Conservation (phyloP, 106 monocot species). For the Dendrobium huoshanense region DNA sequence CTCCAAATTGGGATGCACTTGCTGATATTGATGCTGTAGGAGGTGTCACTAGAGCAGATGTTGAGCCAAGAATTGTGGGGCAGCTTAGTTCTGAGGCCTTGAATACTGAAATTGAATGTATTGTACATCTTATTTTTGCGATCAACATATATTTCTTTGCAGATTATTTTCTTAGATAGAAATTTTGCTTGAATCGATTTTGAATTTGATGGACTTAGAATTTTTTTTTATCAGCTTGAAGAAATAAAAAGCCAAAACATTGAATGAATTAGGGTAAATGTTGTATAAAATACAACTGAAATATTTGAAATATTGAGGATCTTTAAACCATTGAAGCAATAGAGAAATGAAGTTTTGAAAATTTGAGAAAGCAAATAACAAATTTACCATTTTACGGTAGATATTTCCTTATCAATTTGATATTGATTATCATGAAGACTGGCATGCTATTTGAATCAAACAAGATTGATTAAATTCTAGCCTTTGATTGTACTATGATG, state of each 20-base stretch:
- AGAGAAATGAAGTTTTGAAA: neutral
- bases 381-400: neutral
- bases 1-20: conserved; percentile 99
- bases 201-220: neutral
- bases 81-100: conserved; percentile 82
- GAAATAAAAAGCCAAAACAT: neutral
- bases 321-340: neutral
- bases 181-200: conserved; percentile 1
- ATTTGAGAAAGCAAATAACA: neutral
- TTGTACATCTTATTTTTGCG: neutral
- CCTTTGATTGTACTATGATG: neutral
- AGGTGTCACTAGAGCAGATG: conserved; percentile 96
- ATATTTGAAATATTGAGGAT: neutral
- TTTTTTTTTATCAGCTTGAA: neutral
- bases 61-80: conserved; percentile 77
- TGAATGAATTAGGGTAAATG: conserved; percentile 1
- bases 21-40: conserved; percentile 98
- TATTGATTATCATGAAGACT: neutral
- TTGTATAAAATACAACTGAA: neutral
- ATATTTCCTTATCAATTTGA: neutral
- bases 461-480: neutral
- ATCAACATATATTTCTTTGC: neutral
- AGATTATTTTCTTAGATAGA: neutral
- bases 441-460: neutral
- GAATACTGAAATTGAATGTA: conserved; percentile 76